phyloP scores from a whole-genome alignment of 129 eudicot species.

The Calendula officinalis region DNA sequence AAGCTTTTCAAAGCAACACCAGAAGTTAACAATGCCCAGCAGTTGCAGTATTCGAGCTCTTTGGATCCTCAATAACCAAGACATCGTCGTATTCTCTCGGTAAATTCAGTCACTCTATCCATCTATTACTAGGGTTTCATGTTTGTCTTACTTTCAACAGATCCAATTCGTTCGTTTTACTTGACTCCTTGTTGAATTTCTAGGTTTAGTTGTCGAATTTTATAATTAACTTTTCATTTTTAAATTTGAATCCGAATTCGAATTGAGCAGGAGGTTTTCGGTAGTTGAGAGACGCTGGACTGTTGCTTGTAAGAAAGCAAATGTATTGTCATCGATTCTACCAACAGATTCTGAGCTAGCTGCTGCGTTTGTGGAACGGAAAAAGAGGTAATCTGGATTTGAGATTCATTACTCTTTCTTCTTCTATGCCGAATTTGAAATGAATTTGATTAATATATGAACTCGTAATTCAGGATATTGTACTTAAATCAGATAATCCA shows the following conservation, averaged over 20 bases:
- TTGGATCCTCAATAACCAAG: constrained; percentile 83
- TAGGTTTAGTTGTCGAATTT: background rate
- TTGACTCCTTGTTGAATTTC: constrained; percentile 1
- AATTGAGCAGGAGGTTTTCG: constrained; percentile 72
- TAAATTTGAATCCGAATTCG: background rate
- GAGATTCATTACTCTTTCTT: background rate
- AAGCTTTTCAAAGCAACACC: background rate
- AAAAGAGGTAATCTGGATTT: constrained; percentile 47
- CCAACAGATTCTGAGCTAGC: constrained; percentile 77
- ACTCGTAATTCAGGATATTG: background rate
- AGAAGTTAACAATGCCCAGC: constrained; percentile 29
- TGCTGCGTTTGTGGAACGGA: constrained; percentile 73
- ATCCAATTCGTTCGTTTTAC: constrained; percentile 21
- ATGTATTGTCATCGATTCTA: constrained; percentile 29
- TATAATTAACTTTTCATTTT: background rate
- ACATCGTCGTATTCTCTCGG: constrained; percentile 70
- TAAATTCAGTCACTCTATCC: constrained; percentile 16
- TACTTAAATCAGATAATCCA: constrained; percentile 12
- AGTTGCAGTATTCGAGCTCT: constrained; percentile 82
- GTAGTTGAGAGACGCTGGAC: constrained; percentile 94
- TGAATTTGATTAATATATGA: background rate
- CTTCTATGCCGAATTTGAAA: background rate
- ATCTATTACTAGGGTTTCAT: constrained; percentile 24
- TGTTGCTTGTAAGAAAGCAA: constrained; percentile 59
- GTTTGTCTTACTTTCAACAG: background rate